Conservation (phyloP, 768 basidiomycete genomes). For the Favolaschia claudopus region DNA sequence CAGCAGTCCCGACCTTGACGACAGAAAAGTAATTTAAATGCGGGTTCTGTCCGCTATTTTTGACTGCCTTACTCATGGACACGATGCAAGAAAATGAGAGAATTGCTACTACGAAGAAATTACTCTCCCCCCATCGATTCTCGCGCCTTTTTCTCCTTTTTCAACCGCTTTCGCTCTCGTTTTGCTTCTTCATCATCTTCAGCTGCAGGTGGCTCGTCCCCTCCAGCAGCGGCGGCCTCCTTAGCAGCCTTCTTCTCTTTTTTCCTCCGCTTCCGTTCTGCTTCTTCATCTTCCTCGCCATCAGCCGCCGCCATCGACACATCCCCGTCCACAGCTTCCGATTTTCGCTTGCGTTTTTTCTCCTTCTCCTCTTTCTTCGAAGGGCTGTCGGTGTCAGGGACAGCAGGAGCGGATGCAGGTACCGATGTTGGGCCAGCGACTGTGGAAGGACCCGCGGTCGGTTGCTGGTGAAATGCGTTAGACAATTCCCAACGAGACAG, state of each 20-base stretch:
- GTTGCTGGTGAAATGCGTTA: constrained; percentile 38
- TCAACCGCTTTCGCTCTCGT: constrained; percentile 68
- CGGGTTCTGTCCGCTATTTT: no score
- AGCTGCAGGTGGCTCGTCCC: constrained; percentile 47
- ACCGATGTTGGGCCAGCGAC: constrained; percentile 32
- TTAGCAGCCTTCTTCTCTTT: constrained; percentile 68
- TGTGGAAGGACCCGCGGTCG: constrained; percentile 47
- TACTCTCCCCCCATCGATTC: constrained; percentile 50
- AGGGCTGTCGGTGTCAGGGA: constrained; percentile 34
- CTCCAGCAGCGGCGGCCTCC: constrained; percentile 51
- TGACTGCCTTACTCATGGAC: no score
- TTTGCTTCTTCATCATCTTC: constrained; percentile 67
- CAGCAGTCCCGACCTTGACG: no score
- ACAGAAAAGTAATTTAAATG: no score
- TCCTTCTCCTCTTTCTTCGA: constrained; percentile 66
- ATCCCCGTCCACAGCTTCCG: constrained; percentile 58
- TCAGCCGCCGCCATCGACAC: constrained; percentile 46
- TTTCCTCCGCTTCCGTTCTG: constrained; percentile 66
- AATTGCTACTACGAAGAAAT: not conserved
- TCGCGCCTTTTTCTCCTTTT: constrained; percentile 71
- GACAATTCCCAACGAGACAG: constrained; percentile 26
- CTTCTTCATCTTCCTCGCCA: constrained; percentile 54
- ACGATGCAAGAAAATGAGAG: no score
- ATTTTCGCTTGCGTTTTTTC: constrained; percentile 88
- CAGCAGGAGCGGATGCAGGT: constrained; percentile 29